A percentile compares a stretch with the other conserved stretches of the same genome.
These are phyloP conservation scores for Cytospora schulzeri DNA, from an alignment of 2,329 filamentous ascomycete genomes.

Conservation along the genomic window DNA sequence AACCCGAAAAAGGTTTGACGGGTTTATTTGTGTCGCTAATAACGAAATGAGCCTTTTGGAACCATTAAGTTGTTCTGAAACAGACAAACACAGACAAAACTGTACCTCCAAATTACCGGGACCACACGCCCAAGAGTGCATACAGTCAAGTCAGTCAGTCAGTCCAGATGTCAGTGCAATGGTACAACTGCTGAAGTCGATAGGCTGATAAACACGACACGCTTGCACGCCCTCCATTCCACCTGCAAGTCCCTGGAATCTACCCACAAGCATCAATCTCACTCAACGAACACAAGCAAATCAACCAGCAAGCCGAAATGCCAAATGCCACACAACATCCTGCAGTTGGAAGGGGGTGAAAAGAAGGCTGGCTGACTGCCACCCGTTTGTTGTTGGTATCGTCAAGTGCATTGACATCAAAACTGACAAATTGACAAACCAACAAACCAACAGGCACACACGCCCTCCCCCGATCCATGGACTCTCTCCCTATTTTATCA, in stretches of 20 bases:
- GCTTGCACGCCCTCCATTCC: background rate
- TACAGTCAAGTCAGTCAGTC: too few relatives aligned
- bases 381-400: background rate
- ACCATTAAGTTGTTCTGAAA: too few relatives aligned
- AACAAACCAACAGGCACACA: background rate
- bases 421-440: background rate
- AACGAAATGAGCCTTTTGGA: background rate
- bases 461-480: too few relatives aligned
- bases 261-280: background rate
- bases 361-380: background rate
- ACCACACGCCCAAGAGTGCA: background rate
- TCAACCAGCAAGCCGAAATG: background rate
- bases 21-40: background rate
- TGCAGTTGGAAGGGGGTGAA: background rate
- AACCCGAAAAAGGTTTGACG: background rate
- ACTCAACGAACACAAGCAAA: background rate
- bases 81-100: too few relatives aligned
- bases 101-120: too few relatives aligned
- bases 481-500: too few relatives aligned
- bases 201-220: background rate
- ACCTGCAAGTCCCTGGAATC: conserved; percentile 1
- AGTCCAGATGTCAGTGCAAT: too few relatives aligned
- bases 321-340: background rate
- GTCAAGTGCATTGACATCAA: background rate
- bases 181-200: too few relatives aligned